Base-by-base conservation (phyloP, 129 eudicot species). In the Cynara cardunculus region DNA sequence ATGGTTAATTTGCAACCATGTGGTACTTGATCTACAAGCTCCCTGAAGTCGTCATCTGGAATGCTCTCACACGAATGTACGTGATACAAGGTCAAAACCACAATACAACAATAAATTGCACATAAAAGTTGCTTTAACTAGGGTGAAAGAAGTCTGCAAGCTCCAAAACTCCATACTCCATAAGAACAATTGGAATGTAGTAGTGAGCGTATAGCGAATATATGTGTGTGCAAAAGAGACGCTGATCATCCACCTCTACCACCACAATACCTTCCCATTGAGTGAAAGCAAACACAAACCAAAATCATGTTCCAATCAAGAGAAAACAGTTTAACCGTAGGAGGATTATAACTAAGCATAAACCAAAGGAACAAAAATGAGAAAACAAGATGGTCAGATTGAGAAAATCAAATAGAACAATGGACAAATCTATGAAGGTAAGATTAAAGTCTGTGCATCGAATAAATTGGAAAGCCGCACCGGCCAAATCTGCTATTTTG, bases 21-120 rank as follows among this genome's bases (percentile, higher is more conserved):
- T 11, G 96, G 92, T 14, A 94, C 91, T 71, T 85, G 31, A 71
- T 92, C 92, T 14, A 94, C 98, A 78, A 94, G 86, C 21, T 91
- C 97, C 82, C 92, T 91, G 59, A 94, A 90, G 78, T 94, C 98
- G 78, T 91, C 96, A 88, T 94, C 96, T 91, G 89, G 16, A 75
- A 46, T 72, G 16, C 19, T 25, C 71, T 44, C 25, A 79, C 28
- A 61, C 16, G 7, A 39, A 25, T 32, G 1, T n/a, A n/a, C n/a
- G n/a, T 5, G 7, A 25, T 22, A 61, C 31, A 35, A 72, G 8
- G 28, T 69, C n/a, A 49, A 69, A 77, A 69, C 21, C 26, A 59
- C 21, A 78, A 37, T 24, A 6, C 3, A 24, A 25, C 37, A 13
- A 25, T 67, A 39, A 26, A 12, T n/a, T 21, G 25, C 39, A 37